A percentile compares a stretch with the other conserved stretches of the same genome.
phyloP scores from a whole-genome alignment of 768 basidiomycete genomes.

The Scleroderma citrinum region DNA sequence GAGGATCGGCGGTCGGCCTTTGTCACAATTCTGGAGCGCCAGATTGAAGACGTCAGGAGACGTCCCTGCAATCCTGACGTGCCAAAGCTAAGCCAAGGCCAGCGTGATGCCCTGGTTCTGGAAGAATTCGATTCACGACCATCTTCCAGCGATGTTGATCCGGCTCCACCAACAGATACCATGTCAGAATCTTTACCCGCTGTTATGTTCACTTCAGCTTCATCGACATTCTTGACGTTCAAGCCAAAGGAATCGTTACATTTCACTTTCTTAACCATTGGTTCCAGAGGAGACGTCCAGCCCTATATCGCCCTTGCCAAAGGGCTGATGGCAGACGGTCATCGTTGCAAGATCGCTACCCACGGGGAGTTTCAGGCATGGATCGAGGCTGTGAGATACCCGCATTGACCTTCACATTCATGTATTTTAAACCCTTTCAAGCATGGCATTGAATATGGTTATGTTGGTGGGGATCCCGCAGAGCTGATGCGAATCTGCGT shows the following conservation, averaged over 20 bases:
- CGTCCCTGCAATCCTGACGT: conserved; percentile 42
- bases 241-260: conserved; percentile 80
- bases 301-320: conserved; percentile 96
- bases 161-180: conserved; percentile 44
- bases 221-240: conserved; percentile 94
- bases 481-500: conserved; percentile 97
- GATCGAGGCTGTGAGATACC: conserved; percentile 79
- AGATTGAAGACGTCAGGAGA: conserved; percentile 67
- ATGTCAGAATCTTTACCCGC: conserved; percentile 72
- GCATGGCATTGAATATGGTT: conserved; percentile 95
- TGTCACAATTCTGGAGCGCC: conserved; percentile 64
- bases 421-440: conserved; percentile 26
- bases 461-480: conserved; percentile 94
- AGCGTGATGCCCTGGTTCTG: conserved; percentile 70
- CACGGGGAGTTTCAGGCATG: conserved; percentile 94
- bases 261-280: conserved; percentile 95
- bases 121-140: conserved; percentile 73
- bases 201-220: conserved; percentile 96
- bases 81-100: conserved; percentile 41
- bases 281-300: conserved; percentile 95
- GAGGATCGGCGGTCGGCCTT: conserved; percentile 79
- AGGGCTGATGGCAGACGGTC: conserved; percentile 85
- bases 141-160: conserved; percentile 32
- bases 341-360: conserved; percentile 85
- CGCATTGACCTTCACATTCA: not conserved